These are phyloP conservation scores for Vitis hybrid DNA, from an alignment of 177 flowering plant species.

Conservation along the genomic window DNA sequence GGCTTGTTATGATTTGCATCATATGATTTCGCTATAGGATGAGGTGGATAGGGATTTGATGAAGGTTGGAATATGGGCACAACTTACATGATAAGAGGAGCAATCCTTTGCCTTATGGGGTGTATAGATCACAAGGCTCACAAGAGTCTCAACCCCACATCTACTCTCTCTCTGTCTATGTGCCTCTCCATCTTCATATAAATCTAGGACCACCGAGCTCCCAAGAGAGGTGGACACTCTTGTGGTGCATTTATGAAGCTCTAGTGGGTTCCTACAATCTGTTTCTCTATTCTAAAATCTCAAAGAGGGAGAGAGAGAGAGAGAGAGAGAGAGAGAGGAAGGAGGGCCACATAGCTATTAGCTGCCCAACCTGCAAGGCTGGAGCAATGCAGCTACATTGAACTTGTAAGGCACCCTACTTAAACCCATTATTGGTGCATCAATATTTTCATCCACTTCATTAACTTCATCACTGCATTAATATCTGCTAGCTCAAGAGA, in stretches of 20 bases:
- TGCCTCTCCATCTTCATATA: too few species aligned
- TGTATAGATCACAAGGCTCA: too few species aligned
- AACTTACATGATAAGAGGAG: too few species aligned
- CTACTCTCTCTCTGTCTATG: too few species aligned
- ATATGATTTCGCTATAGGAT: too few species aligned
- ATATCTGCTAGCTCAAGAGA: background rate
- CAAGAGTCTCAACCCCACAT: too few species aligned
- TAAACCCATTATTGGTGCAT: slow-evolving; percentile 8
- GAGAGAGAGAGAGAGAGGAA: slow-evolving; percentile 3
- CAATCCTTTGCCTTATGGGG: too few species aligned
- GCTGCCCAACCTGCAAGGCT: slow-evolving; percentile 15
- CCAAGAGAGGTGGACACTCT: background rate
- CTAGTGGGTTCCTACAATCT: background rate
- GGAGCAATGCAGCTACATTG: slow-evolving; percentile 19
- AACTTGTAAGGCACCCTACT: slow-evolving; percentile 4
- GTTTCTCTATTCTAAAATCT: background rate
- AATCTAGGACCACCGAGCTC: background rate
- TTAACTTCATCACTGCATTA: too few species aligned
- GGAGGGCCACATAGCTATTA: slow-evolving; percentile 8
- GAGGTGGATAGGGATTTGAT: too few species aligned
- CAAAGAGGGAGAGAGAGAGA: too few species aligned
- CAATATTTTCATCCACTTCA: slow-evolving; percentile 1
- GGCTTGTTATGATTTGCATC: too few species aligned
- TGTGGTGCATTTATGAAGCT: slow-evolving; percentile 17
- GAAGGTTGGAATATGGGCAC: too few species aligned